Percentiles rank a stretch among this genome's conserved stretches.
Evolutionary conservation across 1,284 basidiomycete genomes (phyloP).

Genomic region (Coniferiporia weirii): DNA sequence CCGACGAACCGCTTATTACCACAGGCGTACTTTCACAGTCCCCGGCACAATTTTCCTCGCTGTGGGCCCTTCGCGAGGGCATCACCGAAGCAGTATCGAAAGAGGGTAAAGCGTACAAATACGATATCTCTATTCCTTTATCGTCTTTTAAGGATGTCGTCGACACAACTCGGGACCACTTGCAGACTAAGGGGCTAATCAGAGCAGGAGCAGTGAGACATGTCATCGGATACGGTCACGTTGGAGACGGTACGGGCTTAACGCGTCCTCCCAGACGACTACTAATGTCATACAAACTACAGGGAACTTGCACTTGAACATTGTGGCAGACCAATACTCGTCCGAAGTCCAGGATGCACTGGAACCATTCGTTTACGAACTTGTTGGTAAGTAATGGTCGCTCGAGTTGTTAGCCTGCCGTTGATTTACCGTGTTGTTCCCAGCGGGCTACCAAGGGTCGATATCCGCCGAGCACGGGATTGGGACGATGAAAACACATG

Average conservation of each 20-base stretch:
- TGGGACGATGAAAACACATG: constrained; percentile 91
- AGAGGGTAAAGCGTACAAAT: constrained; percentile 96
- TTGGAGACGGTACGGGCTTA: constrained; percentile 78
- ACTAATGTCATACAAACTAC: constrained; percentile 2
- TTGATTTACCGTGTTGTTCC: background rate
- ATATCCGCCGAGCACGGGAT: constrained; percentile 97
- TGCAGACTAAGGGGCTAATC: constrained; percentile 71
- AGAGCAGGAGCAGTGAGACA: constrained; percentile 70
- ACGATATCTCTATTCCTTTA: constrained; percentile 92
- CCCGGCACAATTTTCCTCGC: constrained; percentile 80
- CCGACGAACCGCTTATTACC: constrained; percentile 71
- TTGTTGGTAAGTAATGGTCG: constrained; percentile 59
- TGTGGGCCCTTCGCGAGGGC: constrained; percentile 95
- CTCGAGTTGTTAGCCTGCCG: background rate
- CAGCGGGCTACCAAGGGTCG: constrained; percentile 76
- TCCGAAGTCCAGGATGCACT: constrained; percentile 82
- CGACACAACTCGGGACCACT: constrained; percentile 71
- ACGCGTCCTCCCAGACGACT: background rate
- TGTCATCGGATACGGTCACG: constrained; percentile 92
- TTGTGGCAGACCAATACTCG: constrained; percentile 82
- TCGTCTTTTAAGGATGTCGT: constrained; percentile 88
- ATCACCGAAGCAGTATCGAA: constrained; percentile 93
- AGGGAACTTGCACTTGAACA: constrained; percentile 95
- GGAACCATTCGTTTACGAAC: constrained; percentile 95
- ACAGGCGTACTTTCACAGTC: constrained; percentile 94